Evolutionary conservation across 1,284 basidiomycete genomes (phyloP).

Genomic region (Malassezia cuniculi): DNA sequence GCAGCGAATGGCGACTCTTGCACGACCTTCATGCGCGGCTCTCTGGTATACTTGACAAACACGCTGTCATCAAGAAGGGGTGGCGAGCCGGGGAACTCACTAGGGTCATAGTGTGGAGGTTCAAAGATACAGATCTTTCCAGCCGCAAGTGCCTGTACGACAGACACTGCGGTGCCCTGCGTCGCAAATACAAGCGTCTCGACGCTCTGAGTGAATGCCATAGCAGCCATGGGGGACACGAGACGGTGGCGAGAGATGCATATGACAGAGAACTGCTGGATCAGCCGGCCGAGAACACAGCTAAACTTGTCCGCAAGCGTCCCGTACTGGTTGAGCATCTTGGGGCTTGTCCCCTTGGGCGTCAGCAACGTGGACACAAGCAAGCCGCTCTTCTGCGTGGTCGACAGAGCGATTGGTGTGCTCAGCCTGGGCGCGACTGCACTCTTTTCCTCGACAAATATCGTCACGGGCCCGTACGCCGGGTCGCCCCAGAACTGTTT

Average conservation of each 20-base stretch:
- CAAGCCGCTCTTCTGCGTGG: slow-evolving; percentile 3
- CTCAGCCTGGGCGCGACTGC: too few species aligned
- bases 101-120: slow-evolving; percentile 1
- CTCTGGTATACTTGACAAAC: too few species aligned
- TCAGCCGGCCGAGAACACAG: slow-evolving; percentile 4
- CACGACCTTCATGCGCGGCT: too few species aligned
- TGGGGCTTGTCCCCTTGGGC: not conserved
- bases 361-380: slow-evolving; percentile 4
- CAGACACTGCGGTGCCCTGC: not conserved
- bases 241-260: slow-evolving; percentile 9
- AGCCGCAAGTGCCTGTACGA: slow-evolving; percentile 2
- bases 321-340: slow-evolving; percentile 5
- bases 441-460: not conserved
- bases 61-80: slow-evolving; percentile 1
- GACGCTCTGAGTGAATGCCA: slow-evolving; percentile 6
- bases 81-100: slow-evolving; percentile 7
- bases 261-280: not conserved
- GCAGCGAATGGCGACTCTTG: too few species aligned
- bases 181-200: slow-evolving; percentile 10
- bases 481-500: too few species aligned
- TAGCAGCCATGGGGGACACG: slow-evolving; percentile 1
- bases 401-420: too few species aligned
- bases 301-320: slow-evolving; percentile 8
- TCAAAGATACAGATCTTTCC: slow-evolving; percentile 5
- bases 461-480: slow-evolving; percentile 24